Conservation (phyloP, 2,329 filamentous ascomycete species). For the Chaetomiaceae sp. region DNA sequence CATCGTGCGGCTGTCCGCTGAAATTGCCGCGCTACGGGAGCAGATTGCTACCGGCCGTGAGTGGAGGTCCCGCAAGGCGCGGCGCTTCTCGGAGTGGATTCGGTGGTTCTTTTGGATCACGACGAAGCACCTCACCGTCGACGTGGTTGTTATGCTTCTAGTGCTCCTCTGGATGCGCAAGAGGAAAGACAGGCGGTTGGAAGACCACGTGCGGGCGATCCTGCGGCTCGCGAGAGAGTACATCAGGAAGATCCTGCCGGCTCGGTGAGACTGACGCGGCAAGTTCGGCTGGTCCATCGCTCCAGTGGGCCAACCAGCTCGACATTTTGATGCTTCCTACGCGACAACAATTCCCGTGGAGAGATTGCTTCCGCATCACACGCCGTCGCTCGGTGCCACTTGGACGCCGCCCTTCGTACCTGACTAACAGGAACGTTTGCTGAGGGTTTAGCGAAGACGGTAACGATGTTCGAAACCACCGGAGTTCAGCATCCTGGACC, state of each 20-base stretch:
- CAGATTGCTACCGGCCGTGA: conserved; percentile 75
- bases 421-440: too few species aligned
- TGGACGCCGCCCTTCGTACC: too few species aligned
- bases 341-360: too few species aligned
- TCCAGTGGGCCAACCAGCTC: too few species aligned
- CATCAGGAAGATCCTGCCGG: conserved; percentile 51
- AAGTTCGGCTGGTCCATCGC: neutral
- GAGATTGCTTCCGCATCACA: too few species aligned
- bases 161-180: conserved; percentile 67
- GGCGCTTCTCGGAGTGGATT: conserved; percentile 62
- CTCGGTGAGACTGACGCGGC: conserved; percentile 38
- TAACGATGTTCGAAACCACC: too few species aligned
- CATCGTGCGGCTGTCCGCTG: conserved; percentile 81
- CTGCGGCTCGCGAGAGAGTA: conserved; percentile 54
- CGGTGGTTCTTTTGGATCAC: conserved; percentile 63
- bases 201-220: conserved; percentile 65
- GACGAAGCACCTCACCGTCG: conserved; percentile 67
- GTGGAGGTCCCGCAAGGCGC: conserved; percentile 59
- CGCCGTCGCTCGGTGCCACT: too few species aligned
- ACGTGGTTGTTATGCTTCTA: conserved; percentile 59
- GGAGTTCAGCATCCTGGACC: too few species aligned
- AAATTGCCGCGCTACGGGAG: conserved; percentile 86
- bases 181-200: conserved; percentile 63
- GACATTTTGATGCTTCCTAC: too few species aligned
- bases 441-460: too few species aligned